Evolutionary conservation across 352 stramenopile genomes (phyloP).

Genomic region (Pythium scleroteichum): DNA sequence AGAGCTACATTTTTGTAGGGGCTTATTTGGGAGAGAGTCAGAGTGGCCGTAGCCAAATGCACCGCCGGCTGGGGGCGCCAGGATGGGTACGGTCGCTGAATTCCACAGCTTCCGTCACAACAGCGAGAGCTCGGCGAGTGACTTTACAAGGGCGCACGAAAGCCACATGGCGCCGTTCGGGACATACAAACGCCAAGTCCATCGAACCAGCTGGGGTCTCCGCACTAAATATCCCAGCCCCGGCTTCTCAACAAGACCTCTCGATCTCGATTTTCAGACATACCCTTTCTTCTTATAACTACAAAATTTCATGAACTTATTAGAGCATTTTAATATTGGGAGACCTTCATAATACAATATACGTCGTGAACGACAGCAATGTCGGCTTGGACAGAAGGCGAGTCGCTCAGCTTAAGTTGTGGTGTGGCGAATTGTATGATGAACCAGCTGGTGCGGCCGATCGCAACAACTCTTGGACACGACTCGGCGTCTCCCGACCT

Average conservation of each 20-base stretch:
- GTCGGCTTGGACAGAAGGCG: too few species aligned
- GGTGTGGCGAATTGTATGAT: too few species aligned
- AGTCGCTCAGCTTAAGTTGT: too few species aligned
- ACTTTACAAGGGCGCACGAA: constrained; percentile 24
- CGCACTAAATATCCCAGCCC: constrained; percentile 5
- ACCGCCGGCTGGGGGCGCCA: constrained; percentile 2
- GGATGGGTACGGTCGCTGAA: constrained; percentile 19
- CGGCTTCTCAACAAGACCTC: constrained; percentile 1
- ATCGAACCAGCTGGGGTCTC: constrained; percentile 6
- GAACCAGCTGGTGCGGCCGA: constrained; percentile 15
- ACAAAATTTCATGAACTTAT: too few species aligned
- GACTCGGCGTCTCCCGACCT: constrained; percentile 4
- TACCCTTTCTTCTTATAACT: too few species aligned
- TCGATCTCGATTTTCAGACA: too few species aligned
- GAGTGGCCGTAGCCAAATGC: neutral
- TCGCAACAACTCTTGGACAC: constrained; percentile 20
- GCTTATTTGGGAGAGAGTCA: neutral
- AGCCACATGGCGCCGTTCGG: constrained; percentile 19
- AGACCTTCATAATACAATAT: neutral
- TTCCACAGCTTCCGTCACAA: constrained; percentile 15
- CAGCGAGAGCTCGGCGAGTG: constrained; percentile 13
- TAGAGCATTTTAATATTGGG: too few species aligned
- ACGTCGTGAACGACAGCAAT: too few species aligned
- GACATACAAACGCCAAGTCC: constrained; percentile 19
- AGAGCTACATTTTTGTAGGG: neutral